phyloP scores from a whole-genome alignment of 768 basidiomycete genomes.

The Rhodotorula toruloides region DNA sequence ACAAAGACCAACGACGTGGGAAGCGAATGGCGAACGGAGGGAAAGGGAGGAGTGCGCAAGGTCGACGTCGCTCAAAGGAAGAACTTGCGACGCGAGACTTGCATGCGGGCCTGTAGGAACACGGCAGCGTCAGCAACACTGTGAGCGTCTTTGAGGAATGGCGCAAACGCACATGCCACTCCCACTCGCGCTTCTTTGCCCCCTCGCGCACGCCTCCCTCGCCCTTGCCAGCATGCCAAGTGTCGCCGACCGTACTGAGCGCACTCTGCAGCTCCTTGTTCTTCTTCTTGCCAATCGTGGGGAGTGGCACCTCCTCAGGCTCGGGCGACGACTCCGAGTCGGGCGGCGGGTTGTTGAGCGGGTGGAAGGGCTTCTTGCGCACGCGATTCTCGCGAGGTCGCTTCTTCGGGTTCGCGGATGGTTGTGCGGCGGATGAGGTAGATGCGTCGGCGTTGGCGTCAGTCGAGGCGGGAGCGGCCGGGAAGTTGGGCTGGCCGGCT shows the following conservation, averaged over 20 bases:
- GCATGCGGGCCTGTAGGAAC: constrained; percentile 71
- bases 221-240: constrained; percentile 40
- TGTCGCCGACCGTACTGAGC: constrained; percentile 38
- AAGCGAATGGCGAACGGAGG: no score
- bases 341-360: constrained; percentile 32
- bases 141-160: constrained; percentile 5
- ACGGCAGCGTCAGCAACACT: constrained; percentile 5
- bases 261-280: constrained; percentile 31
- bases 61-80: constrained; percentile 17
- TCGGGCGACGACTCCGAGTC: constrained; percentile 8
- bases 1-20: no score
- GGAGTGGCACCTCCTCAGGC: constrained; percentile 33
- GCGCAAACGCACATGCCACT: constrained; percentile 68
- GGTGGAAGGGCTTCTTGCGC: constrained; percentile 33
- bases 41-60: no score
- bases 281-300: constrained; percentile 26
- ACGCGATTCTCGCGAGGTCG: constrained; percentile 21
- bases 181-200: constrained; percentile 76
- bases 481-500: constrained; percentile 31
- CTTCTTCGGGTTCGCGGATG: constrained; percentile 51
- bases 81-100: constrained; percentile 81
- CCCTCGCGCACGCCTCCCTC: constrained; percentile 40
- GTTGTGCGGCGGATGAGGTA: constrained; percentile 42
- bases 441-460: background rate
- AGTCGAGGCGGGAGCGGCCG: constrained; percentile 13